Percentiles rank a stretch among this genome's conserved stretches.
phyloP scores from a whole-genome alignment of 2,329 filamentous ascomycete genomes.

The Dothistroma septosporum region DNA sequence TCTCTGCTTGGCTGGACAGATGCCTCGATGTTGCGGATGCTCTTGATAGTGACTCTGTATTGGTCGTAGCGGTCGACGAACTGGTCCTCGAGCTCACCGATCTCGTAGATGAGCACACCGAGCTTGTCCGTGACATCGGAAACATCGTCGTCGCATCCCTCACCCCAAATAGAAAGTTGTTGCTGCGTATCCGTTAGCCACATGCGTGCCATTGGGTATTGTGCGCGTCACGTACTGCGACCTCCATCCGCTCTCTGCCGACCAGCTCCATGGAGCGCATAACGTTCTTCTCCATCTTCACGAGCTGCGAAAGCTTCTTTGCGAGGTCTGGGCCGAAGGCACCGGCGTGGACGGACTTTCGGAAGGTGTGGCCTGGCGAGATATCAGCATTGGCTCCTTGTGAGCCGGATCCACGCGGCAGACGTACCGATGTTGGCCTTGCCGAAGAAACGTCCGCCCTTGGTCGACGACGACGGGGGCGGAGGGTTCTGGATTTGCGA shows the following conservation, averaged over 20 bases:
- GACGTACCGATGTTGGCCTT: constrained; percentile 75
- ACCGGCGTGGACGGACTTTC: constrained; percentile 65
- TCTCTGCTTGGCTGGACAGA: constrained; percentile 97
- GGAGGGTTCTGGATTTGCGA: constrained; percentile 89
- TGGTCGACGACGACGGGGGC: constrained; percentile 85
- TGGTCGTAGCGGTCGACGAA: constrained; percentile 99
- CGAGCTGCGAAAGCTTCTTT: constrained; percentile 94
- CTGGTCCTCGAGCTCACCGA: constrained; percentile 95
- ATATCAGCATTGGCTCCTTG: constrained; percentile 1
- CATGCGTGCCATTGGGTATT: not conserved
- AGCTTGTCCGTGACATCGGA: constrained; percentile 98
- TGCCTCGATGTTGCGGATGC: constrained; percentile 97
- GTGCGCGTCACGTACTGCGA: constrained; percentile 66
- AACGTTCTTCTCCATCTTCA: constrained; percentile 99
- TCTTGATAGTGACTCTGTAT: constrained; percentile 98
- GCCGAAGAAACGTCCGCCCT: constrained; percentile 84
- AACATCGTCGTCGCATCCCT: constrained; percentile 92
- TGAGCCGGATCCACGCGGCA: not conserved
- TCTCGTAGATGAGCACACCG: constrained; percentile 95
- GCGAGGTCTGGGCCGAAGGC: constrained; percentile 82
- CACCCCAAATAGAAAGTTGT: constrained; percentile 98
- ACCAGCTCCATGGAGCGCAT: constrained; percentile 98
- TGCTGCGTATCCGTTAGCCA: constrained; percentile 54
- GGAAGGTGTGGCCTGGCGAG: constrained; percentile 61
- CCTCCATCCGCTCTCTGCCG: constrained; percentile 94